Evolutionary conservation across 1,284 basidiomycete species (phyloP).

Genomic region (Malassezia yamatoensis): DNA sequence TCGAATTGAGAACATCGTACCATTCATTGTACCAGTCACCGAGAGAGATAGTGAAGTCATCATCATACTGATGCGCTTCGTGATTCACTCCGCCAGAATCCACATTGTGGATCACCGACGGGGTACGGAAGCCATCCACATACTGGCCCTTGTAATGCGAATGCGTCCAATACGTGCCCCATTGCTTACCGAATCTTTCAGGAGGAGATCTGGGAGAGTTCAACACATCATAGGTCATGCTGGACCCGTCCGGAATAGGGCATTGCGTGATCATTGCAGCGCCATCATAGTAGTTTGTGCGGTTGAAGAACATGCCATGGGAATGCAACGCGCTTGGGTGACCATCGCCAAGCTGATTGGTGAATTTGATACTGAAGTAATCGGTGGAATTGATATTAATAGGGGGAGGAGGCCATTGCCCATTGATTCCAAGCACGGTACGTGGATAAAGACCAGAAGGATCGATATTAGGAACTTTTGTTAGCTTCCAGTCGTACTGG

Average conservation of each 20-base stretch:
- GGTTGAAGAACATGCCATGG: constrained; percentile 84
- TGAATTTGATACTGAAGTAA: constrained; percentile 16
- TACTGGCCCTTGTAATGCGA: constrained; percentile 33
- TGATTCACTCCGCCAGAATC: constrained; percentile 10
- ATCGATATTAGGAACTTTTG: constrained; percentile 45
- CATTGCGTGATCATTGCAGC: constrained; percentile 74
- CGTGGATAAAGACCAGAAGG: constrained; percentile 37
- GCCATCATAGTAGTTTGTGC: constrained; percentile 62
- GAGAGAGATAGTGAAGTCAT: constrained; percentile 75
- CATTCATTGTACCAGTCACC: constrained; percentile 59
- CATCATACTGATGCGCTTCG: constrained; percentile 63
- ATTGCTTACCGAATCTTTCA: constrained; percentile 37
- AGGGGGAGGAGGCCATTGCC: constrained; percentile 4
- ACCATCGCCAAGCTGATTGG: constrained; percentile 20
- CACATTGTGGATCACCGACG: constrained; percentile 58
- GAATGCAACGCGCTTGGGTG: constrained; percentile 20
- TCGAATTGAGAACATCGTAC: constrained; percentile 29
- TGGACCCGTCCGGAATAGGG: constrained; percentile 66
- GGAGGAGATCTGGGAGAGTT: constrained; percentile 57
- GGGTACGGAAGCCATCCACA: constrained; percentile 63
- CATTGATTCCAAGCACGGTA: constrained; percentile 16
- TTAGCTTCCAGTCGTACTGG: constrained; percentile 59
- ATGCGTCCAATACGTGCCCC: constrained; percentile 70
- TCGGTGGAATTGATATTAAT: constrained; percentile 25
- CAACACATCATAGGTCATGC: constrained; percentile 71